Conservation (phyloP, 345 rosid species). For the Streptanthus diversifolius region DNA sequence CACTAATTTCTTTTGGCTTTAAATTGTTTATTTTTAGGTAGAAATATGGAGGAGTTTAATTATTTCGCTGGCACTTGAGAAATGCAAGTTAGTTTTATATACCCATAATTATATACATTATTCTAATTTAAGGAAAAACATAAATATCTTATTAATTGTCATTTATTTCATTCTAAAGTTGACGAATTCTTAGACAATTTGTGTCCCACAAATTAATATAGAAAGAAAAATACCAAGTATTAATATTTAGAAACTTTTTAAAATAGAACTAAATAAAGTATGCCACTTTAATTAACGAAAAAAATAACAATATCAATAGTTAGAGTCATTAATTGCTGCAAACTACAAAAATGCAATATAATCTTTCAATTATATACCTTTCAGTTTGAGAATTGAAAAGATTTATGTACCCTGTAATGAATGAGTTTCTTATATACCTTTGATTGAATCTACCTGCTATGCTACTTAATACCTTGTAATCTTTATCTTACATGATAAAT, state of each 20-base stretch:
- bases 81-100: background rate
- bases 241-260: no score
- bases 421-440: no score
- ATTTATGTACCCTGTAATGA: no score
- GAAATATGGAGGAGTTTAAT: background rate
- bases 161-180: background rate
- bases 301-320: background rate
- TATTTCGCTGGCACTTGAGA: background rate
- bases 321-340: background rate
- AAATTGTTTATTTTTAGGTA: background rate
- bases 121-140: background rate
- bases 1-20: background rate
- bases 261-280: background rate
- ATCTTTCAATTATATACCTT: no score
- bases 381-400: no score
- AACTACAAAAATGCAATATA: no score
- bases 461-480: no score
- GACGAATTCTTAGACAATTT: background rate
- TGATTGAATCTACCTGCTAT: no score
- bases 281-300: background rate
- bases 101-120: background rate
- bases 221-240: background rate
- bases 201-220: background rate
- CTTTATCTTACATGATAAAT: no score
- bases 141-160: background rate